phyloP scores from a whole-genome alignment of 73 alveolate genomes.

The Blepharisma japonicum region DNA sequence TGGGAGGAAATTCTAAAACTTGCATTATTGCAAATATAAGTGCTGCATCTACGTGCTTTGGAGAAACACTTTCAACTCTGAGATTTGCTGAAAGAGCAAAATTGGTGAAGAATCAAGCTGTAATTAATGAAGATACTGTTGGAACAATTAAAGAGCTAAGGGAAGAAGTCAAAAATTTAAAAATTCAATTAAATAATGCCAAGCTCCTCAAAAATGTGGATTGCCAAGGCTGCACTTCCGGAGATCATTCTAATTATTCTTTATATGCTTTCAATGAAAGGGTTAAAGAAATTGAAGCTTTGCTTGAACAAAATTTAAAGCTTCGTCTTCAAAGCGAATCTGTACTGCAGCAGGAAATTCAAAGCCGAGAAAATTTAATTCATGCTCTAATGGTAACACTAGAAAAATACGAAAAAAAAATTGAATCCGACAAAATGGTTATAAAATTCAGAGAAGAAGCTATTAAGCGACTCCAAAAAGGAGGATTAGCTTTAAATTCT shows the following conservation, averaged over 20 bases:
- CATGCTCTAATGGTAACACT: not conserved
- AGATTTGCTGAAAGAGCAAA: conserved; percentile 93
- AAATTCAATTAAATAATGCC: not conserved
- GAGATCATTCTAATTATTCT: not conserved
- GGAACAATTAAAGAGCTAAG: conserved; percentile 37
- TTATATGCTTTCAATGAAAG: not conserved
- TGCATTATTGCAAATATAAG: conserved; percentile 78
- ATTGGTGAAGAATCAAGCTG: conserved; percentile 71
- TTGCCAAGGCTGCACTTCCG: not conserved
- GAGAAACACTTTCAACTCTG: conserved; percentile 90
- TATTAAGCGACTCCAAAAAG: conserved; percentile 34
- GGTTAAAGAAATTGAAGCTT: conserved; percentile 14
- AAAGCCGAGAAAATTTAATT: not conserved
- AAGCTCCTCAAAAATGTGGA: not conserved
- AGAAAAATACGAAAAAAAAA: conserved; percentile 30
- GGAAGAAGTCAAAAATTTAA: conserved; percentile 20
- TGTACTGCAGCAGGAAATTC: conserved; percentile 6
- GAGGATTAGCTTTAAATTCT: conserved; percentile 38
- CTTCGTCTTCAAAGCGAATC: conserved; percentile 24
- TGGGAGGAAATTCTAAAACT: conserved; percentile 87
- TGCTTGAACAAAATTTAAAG: conserved; percentile 11
- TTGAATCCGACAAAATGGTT: conserved; percentile 45
- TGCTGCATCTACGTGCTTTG: conserved; percentile 60
- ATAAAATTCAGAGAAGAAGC: conserved; percentile 44
- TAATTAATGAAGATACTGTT: conserved; percentile 70